Evolutionary conservation across 2,329 filamentous ascomycete genomes (phyloP).

Genomic region (Cercospora beticola): DNA sequence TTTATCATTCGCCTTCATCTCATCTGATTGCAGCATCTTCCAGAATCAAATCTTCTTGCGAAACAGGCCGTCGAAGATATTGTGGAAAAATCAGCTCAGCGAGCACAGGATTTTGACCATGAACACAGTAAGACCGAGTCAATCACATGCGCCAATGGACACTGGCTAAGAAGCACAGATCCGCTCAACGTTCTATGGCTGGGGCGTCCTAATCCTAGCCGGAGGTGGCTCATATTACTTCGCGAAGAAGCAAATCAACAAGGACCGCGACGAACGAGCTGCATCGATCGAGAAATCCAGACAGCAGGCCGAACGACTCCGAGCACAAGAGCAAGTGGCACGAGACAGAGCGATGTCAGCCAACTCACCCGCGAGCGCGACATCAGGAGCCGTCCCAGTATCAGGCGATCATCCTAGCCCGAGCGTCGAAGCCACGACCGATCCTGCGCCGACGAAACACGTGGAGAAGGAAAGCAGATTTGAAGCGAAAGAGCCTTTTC

Average conservation of each 20-base stretch:
- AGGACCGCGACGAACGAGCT: slow-evolving; percentile 73
- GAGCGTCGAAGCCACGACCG: slow-evolving; percentile 39
- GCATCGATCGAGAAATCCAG: slow-evolving; percentile 66
- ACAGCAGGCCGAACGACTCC: slow-evolving; percentile 28
- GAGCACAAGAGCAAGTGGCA: slow-evolving; percentile 27
- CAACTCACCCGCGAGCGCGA: slow-evolving; percentile 41
- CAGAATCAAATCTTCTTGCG: not conserved
- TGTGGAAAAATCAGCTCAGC: not conserved
- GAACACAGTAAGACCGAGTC: not conserved
- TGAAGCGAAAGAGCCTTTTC: slow-evolving; percentile 73
- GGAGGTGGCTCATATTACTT: slow-evolving; percentile 93
- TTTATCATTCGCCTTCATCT: not conserved
- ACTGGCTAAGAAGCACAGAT: slow-evolving; percentile 17
- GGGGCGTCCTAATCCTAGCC: slow-evolving; percentile 83
- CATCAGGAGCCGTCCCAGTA: slow-evolving; percentile 18
- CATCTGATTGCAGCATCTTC: not conserved
- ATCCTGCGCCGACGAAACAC: slow-evolving; percentile 84
- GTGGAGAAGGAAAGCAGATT: slow-evolving; percentile 83
- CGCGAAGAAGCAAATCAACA: slow-evolving; percentile 91
- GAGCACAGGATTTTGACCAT: not conserved
- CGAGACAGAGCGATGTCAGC: slow-evolving; percentile 17
- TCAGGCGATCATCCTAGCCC: slow-evolving; percentile 24
- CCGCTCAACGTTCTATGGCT: slow-evolving; percentile 66
- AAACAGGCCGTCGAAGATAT: not conserved
- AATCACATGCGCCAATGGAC: not conserved